Percentiles rank a stretch among this genome's conserved stretches.
Evolutionary conservation across 2,329 filamentous ascomycete genomes (phyloP).

Genomic region (Sordariomycetes sp.): DNA sequence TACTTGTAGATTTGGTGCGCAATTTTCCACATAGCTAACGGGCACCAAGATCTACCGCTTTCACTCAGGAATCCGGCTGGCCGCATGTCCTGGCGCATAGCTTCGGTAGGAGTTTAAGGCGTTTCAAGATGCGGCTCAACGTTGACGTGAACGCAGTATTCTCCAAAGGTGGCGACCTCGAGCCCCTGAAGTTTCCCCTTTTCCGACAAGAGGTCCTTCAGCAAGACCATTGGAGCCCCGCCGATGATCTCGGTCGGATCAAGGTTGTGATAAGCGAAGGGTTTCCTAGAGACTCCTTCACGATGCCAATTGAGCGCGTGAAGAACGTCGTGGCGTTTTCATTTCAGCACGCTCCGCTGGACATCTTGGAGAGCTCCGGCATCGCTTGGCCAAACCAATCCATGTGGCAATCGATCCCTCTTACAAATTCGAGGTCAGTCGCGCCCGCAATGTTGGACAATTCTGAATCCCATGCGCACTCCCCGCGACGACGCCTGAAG

Average conservation of each 20-base stretch:
- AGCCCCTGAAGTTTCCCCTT: conserved; percentile 59
- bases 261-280: conserved; percentile 70
- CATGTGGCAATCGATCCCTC: conserved; percentile 52
- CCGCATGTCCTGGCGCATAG: conserved; percentile 38
- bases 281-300: conserved; percentile 44
- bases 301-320: conserved; percentile 52
- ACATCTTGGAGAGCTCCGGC: conserved; percentile 40
- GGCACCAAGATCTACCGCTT: conserved; percentile 39
- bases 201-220: conserved; percentile 63
- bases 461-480: conserved; percentile 53
- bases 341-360: conserved; percentile 74
- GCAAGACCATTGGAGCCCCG: conserved; percentile 62
- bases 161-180: conserved; percentile 47
- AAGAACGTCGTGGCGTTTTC: conserved; percentile 71
- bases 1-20: too few species aligned
- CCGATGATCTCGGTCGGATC: conserved; percentile 64
- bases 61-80: conserved; percentile 40
- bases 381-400: conserved; percentile 73
- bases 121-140: conserved; percentile 1
- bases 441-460: conserved; percentile 32
- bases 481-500: conserved; percentile 36
- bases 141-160: conserved; percentile 23
- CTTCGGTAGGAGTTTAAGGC: conserved; percentile 25
- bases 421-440: conserved; percentile 29
- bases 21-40: conserved; percentile 1